A percentile compares a stretch with the other conserved stretches of the same genome.
Conservation (phyloP, 495 filamentous ascomycete species). For the Hypoxylon fragiforme region DNA sequence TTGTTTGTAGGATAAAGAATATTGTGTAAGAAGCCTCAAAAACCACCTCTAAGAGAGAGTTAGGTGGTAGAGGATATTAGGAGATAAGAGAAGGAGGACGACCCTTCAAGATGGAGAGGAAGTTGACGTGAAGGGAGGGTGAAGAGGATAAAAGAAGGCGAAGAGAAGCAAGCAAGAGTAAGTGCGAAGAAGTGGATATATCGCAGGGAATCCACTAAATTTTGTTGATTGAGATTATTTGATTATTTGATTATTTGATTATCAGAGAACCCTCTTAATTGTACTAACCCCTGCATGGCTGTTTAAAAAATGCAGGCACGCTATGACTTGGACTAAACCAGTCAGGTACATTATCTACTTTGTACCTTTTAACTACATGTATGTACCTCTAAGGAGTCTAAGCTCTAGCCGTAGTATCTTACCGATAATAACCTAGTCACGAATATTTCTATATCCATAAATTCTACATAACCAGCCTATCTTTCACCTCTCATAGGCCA, state of each 20-base stretch:
- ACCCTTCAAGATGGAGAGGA: constrained; percentile 11
- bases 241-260: constrained; percentile 34
- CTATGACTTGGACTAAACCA: background rate
- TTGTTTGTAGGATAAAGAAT: background rate
- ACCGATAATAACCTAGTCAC: background rate
- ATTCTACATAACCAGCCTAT: background rate
- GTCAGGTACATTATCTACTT: background rate
- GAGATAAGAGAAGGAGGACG: constrained; percentile 15
- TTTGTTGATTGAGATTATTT: constrained; percentile 34
- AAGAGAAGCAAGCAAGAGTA: constrained; percentile 3
- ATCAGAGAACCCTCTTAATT: constrained; percentile 23
- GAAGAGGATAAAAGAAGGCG: constrained; percentile 1
- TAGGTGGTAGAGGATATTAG: background rate
- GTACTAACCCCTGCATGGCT: background rate
- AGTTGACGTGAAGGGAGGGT: constrained; percentile 4
- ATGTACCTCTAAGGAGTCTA: too few relatives aligned
- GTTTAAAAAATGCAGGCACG: background rate
- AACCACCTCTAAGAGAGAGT: constrained; percentile 2
- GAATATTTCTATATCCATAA: background rate
- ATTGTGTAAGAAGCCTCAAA: background rate
- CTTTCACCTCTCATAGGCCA: too few relatives aligned
- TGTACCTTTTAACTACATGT: too few relatives aligned
- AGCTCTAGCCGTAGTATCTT: too few relatives aligned
- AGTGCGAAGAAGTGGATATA: constrained; percentile 6
- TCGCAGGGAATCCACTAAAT: constrained; percentile 24